Evolutionary conservation across 257 asterid species (phyloP), one percentile per base, ranked within the genome.

Genomic region (Nemophila menziesii): DNA sequence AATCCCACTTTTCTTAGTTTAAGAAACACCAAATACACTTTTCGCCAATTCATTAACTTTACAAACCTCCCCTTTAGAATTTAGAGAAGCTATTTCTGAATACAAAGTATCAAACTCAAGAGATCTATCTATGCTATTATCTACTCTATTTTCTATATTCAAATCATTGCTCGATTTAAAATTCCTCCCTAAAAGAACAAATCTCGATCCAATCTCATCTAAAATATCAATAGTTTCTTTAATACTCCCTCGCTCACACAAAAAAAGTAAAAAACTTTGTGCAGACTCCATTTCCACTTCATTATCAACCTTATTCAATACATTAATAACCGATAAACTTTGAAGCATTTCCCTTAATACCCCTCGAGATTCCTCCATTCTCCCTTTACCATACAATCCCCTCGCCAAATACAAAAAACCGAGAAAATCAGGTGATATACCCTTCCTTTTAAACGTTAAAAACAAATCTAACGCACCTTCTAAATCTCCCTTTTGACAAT

Each of bases 341-440:
- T 60, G 80, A 61, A 89, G 86, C 98, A 89, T 89, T 69, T 74
- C 80, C 58, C 80, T 74, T 53, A 84, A 67, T 58, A 89, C 65
- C 57, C 71, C 65, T 44, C 77, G 70, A 47, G 92, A 77, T 69
- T 89, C 98, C 69, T 84, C 98, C 93, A 89, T 80, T 62, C 98
- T 80, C 57, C 98, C 98, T 67, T 81, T 89, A 18, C 82, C 74
- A 58, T 75, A 75, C 46, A 89, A 70, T 18, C 96, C 94, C 34
- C 83, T 69, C 16, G 86, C 43, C 26, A 85, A 61, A 67, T 61
- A 65, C 82, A 80, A 56, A 42, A 78, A 89, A 49, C 98, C 98
- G 48, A 70, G 52, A 43, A 78, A 80, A 76, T 89, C 96, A 3
- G 96, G 98, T 38, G 49, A 54, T n/a, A 72, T 48, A 10, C 73